Percentiles rank a stretch among this genome's conserved stretches.
Evolutionary conservation across 805 yeast species (phyloP).

Genomic region (Candida tibetensis): DNA sequence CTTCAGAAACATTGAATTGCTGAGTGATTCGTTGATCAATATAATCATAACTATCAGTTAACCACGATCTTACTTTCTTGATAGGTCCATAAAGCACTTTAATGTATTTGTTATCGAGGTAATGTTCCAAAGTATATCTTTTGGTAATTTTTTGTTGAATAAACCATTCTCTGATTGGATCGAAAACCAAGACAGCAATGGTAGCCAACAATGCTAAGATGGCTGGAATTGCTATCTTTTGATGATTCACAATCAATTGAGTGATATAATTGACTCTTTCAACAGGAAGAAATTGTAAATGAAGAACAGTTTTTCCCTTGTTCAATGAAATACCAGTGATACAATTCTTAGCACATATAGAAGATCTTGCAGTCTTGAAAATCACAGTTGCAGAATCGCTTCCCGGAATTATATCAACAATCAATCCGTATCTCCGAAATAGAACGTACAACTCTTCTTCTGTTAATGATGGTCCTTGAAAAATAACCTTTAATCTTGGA

Average conservation of each 20-base stretch:
- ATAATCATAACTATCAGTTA: conserved; percentile 33
- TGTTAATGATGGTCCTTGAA: conserved; percentile 71
- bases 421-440: conserved; percentile 84
- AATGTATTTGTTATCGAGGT: conserved; percentile 33
- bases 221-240: conserved; percentile 78
- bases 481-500: conserved; percentile 57
- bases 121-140: conserved; percentile 50
- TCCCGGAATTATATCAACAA: conserved; percentile 66
- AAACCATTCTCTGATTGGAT: conserved; percentile 84
- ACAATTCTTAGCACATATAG: conserved; percentile 88
- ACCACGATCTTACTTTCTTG: conserved; percentile 20
- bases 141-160: conserved; percentile 71
- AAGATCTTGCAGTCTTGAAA: conserved; percentile 59
- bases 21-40: conserved; percentile 23
- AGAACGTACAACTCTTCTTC: conserved; percentile 80
- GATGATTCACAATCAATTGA: conserved; percentile 67
- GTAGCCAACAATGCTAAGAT: conserved; percentile 77
- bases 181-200: conserved; percentile 80
- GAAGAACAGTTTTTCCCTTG: conserved; percentile 54
- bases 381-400: conserved; percentile 44
- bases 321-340: conserved; percentile 72
- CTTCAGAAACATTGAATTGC: conserved; percentile 15
- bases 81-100: conserved; percentile 28
- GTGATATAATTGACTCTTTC: conserved; percentile 50
- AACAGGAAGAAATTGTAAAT: conserved; percentile 68